Evolutionary conservation across 2,329 filamentous ascomycete species (phyloP).

Genomic region (Ceratocystiopsis sp.): DNA sequence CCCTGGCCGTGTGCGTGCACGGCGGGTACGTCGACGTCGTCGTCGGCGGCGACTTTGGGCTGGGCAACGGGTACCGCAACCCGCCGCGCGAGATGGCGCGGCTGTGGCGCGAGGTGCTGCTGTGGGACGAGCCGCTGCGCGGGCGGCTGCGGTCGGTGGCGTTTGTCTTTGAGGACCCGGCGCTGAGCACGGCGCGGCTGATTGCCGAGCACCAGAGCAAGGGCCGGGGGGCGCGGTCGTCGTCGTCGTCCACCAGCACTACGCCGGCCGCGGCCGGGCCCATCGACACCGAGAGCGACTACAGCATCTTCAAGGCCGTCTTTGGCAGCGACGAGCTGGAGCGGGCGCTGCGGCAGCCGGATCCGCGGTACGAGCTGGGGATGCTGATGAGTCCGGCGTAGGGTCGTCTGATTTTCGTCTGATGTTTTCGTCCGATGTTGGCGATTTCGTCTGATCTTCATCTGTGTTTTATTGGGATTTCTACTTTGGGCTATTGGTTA

Average conservation of each 20-base stretch:
- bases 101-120: conserved; percentile 47
- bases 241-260: conserved; percentile 14
- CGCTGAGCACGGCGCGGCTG: conserved; percentile 33
- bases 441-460: no score
- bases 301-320: conserved; percentile 34
- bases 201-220: conserved; percentile 39
- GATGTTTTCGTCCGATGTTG: no score
- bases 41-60: conserved; percentile 47
- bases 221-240: conserved; percentile 14
- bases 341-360: conserved; percentile 30
- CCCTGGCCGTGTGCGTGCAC: conserved; percentile 51
- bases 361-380: conserved; percentile 35
- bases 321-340: conserved; percentile 34
- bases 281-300: no score
- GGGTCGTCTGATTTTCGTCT: no score
- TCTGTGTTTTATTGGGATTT: no score
- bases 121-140: conserved; percentile 44
- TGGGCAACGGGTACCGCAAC: conserved; percentile 47
- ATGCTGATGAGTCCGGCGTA: conserved; percentile 27
- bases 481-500: no score
- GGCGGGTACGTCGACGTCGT: conserved; percentile 39
- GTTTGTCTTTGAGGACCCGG: conserved; percentile 45
- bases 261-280: no score
- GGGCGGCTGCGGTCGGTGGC: conserved; percentile 44
- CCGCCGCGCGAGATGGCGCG: conserved; percentile 47